Conservation (phyloP, 768 basidiomycete genomes). For the Calocybe gangraenosa region DNA sequence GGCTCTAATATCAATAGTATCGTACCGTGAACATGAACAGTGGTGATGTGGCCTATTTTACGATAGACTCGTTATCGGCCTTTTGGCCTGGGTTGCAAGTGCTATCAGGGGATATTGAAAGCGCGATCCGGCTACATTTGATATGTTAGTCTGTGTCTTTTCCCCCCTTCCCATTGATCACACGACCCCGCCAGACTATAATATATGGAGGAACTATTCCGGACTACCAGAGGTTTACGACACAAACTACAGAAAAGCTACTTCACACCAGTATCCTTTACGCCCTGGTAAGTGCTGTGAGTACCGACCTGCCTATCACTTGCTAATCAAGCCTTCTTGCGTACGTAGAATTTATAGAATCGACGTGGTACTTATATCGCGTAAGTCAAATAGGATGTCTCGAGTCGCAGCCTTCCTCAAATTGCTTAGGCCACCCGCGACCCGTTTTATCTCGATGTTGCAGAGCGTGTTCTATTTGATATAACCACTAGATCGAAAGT, state of each 20-base stretch:
- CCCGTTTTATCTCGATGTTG: slow-evolving; percentile 89
- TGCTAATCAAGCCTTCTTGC: neutral
- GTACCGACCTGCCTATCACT: too few species aligned
- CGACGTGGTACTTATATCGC: slow-evolving; percentile 92
- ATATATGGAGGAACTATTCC: slow-evolving; percentile 83
- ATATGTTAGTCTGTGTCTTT: slow-evolving; percentile 52
- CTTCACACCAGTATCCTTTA: slow-evolving; percentile 75
- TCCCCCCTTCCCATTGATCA: neutral
- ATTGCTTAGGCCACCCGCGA: slow-evolving; percentile 80
- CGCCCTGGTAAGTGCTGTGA: slow-evolving; percentile 59
- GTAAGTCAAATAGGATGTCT: slow-evolving; percentile 35
- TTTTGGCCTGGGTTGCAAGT: slow-evolving; percentile 98
- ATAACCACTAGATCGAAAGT: slow-evolving; percentile 72
- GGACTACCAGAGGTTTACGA: slow-evolving; percentile 94
- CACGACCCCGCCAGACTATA: slow-evolving; percentile 61
- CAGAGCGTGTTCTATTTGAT: slow-evolving; percentile 79
- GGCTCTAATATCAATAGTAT: slow-evolving; percentile 50
- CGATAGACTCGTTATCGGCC: slow-evolving; percentile 93
- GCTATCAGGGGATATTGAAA: slow-evolving; percentile 79
- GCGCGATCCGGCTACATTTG: slow-evolving; percentile 89
- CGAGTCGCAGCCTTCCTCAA: slow-evolving; percentile 4
- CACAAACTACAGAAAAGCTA: slow-evolving; percentile 65
- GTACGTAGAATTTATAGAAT: slow-evolving; percentile 82
- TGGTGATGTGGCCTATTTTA: slow-evolving; percentile 69
- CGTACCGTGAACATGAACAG: slow-evolving; percentile 77